Conservation (phyloP, 2,329 filamentous ascomycete genomes). For the Kalaharituber pfeilii region DNA sequence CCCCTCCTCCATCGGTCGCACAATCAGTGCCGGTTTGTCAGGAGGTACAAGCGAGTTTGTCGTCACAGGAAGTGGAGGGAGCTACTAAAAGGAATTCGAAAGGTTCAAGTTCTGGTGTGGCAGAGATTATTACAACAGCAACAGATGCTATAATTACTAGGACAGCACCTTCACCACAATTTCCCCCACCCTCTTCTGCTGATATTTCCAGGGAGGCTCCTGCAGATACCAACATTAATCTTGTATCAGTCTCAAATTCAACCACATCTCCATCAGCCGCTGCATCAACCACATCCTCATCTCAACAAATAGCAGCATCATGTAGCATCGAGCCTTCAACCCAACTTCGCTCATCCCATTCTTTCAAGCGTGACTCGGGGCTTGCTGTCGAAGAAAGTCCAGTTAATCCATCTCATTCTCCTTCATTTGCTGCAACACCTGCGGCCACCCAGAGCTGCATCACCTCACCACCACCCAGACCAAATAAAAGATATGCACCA, state of each 20-base stretch:
- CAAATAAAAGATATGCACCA: not conserved
- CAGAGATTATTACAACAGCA: not conserved
- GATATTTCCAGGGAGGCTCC: not conserved
- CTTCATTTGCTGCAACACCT: not conserved
- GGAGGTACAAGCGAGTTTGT: not conserved
- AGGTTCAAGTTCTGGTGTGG: not conserved
- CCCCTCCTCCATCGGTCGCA: not conserved
- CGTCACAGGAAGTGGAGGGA: not conserved
- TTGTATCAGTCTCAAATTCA: not conserved
- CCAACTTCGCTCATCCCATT: not conserved
- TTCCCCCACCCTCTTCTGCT: not conserved
- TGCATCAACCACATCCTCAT: not conserved
- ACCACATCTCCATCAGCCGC: not conserved
- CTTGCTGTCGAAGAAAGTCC: conserved; percentile 4
- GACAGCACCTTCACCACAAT: not conserved
- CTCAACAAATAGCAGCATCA: not conserved
- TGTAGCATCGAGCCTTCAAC: not conserved
- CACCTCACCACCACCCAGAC: not conserved
- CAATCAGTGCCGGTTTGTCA: no score
- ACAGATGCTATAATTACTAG: not conserved
- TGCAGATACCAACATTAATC: not conserved
- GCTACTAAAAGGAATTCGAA: not conserved
- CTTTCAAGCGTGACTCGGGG: conserved; percentile 4
- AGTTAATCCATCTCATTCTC: not conserved
- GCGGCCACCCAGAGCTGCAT: not conserved